Evolutionary conservation across 2,329 filamentous ascomycete species (phyloP).

Genomic region (Epichloe uncinata): DNA sequence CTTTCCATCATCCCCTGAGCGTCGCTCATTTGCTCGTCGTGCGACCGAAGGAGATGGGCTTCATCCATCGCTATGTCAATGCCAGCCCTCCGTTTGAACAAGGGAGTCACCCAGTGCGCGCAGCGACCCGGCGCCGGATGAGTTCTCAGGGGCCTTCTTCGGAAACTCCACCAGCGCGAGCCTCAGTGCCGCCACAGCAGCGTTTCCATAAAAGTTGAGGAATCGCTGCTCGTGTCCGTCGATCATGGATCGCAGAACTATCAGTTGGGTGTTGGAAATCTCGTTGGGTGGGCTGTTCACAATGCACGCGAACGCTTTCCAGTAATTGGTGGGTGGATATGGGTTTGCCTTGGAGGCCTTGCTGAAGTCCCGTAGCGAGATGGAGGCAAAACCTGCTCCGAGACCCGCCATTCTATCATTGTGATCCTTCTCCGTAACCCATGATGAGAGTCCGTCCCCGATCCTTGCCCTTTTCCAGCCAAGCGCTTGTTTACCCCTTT

Average conservation of each 20-base stretch:
- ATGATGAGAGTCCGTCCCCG: slow-evolving; percentile 41
- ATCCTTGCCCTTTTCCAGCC: slow-evolving; percentile 67
- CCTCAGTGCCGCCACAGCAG: slow-evolving; percentile 57
- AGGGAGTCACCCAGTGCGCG: slow-evolving; percentile 40
- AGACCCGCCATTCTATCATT: slow-evolving; percentile 73
- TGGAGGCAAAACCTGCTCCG: slow-evolving; percentile 69
- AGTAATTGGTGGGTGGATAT: slow-evolving; percentile 69
- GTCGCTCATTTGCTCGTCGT: too few species aligned
- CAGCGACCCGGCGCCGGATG: slow-evolving; percentile 36
- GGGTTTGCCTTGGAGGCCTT: slow-evolving; percentile 56
- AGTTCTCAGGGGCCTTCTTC: slow-evolving; percentile 31
- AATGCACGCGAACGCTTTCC: slow-evolving; percentile 63
- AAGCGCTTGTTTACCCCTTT: slow-evolving; percentile 50
- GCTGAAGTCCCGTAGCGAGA: slow-evolving; percentile 72
- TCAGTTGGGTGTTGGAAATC: slow-evolving; percentile 59
- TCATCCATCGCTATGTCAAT: slow-evolving; percentile 18
- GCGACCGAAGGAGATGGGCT: too few species aligned
- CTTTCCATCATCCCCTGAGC: too few species aligned
- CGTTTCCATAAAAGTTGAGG: slow-evolving; percentile 66
- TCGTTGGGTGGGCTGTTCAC: slow-evolving; percentile 57
- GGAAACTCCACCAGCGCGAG: slow-evolving; percentile 66
- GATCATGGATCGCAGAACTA: slow-evolving; percentile 59
- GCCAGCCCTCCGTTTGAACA: slow-evolving; percentile 35
- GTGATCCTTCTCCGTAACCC: slow-evolving; percentile 58
- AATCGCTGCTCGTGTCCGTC: slow-evolving; percentile 63